Percentiles rank a stretch among this genome's conserved stretches.
Conservation (phyloP, 108 stramenopile genomes). For the Cylindrotheca closterium region DNA sequence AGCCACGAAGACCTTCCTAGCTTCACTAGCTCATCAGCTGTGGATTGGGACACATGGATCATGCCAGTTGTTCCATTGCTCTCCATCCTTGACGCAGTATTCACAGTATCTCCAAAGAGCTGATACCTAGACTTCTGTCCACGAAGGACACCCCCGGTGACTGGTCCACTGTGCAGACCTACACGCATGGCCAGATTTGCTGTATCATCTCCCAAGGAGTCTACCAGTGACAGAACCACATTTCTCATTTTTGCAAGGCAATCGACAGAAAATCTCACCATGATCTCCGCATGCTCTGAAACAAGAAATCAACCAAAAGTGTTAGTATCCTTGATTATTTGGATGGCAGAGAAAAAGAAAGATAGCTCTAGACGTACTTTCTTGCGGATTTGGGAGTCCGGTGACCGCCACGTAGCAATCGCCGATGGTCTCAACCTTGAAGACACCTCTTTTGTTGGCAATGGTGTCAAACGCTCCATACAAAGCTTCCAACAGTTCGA, state of each 20-base stretch:
- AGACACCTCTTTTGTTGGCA: slow-evolving; percentile 37
- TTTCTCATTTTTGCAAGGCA: slow-evolving; percentile 18
- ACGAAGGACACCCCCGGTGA: slow-evolving; percentile 42
- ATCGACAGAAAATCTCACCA: slow-evolving; percentile 12
- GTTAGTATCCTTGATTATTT: no score
- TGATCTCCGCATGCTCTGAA: slow-evolving; percentile 11
- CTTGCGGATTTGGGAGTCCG: no score
- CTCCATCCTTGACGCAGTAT: slow-evolving; percentile 18
- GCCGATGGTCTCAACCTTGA: no score
- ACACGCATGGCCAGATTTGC: slow-evolving; percentile 29
- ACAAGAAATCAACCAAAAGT: no score
- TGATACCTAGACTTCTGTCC: slow-evolving; percentile 17
- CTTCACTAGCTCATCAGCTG: slow-evolving; percentile 6
- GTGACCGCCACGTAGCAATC: slow-evolving; percentile 13
- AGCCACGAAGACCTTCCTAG: slow-evolving; percentile 15
- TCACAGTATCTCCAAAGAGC: slow-evolving; percentile 19
- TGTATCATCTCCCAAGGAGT: slow-evolving; percentile 25
- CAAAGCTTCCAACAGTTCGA: slow-evolving; percentile 8
- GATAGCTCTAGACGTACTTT: no score
- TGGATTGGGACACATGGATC: slow-evolving; percentile 18
- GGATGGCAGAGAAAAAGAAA: no score
- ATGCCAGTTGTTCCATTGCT: slow-evolving; percentile 10
- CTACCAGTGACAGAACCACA: slow-evolving; percentile 9
- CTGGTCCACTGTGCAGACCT: no score
- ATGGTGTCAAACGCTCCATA: slow-evolving; percentile 41